Evolutionary conservation across 331 rosid genomes (phyloP).

Genomic region (Quercus tomentella): DNA sequence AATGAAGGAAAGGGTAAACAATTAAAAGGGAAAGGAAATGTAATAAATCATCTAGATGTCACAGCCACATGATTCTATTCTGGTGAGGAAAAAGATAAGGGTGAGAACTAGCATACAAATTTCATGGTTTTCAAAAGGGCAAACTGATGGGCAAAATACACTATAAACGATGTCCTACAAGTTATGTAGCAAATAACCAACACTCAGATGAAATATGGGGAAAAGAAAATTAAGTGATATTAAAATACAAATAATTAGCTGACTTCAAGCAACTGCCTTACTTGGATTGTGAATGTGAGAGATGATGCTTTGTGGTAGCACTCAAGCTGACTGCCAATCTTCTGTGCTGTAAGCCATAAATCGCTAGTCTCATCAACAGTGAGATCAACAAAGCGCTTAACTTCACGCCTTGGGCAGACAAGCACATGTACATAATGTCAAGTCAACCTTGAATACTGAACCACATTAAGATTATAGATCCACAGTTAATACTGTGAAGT

Average conservation of each 20-base stretch:
- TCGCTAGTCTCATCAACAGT: conserved; percentile 76
- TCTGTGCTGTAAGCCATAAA: conserved; percentile 86
- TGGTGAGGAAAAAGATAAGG: neutral
- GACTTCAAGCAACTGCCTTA: conserved; percentile 27
- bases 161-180: neutral
- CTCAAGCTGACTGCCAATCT: conserved; percentile 73
- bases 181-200: conserved; percentile 6
- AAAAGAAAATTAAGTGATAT: neutral
- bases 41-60: neutral
- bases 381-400: conserved; percentile 80
- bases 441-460: conserved; percentile 33
- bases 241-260: neutral
- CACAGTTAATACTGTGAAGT: neutral
- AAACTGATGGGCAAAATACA: neutral
- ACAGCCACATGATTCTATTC: conserved; percentile 2
- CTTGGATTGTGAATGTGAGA: conserved; percentile 77
- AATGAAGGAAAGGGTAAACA: neutral
- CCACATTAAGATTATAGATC: neutral
- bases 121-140: neutral
- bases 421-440: conserved; percentile 79
- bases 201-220: neutral
- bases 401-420: conserved; percentile 92
- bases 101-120: neutral
- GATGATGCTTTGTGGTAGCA: conserved; percentile 74
- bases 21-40: neutral